Evolutionary conservation across 495 filamentous ascomycete genomes (phyloP).

Genomic region (Oleoguttula mirabilis): DNA sequence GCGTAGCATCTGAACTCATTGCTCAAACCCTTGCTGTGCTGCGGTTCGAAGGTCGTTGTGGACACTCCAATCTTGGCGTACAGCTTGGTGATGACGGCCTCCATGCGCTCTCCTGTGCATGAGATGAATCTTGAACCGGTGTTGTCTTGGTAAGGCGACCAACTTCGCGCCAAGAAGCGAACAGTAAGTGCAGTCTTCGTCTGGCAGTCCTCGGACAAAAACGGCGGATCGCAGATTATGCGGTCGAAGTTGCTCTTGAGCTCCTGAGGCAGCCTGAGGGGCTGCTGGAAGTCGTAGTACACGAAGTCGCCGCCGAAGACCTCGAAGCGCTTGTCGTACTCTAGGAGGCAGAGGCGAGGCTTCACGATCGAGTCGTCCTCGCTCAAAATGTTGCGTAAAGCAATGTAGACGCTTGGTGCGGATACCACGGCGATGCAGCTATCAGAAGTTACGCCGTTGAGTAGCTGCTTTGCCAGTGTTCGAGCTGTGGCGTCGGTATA

Average conservation of each 20-base stretch:
- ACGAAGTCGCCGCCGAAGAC: slow-evolving; percentile 56
- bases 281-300: slow-evolving; percentile 58
- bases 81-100: slow-evolving; percentile 24
- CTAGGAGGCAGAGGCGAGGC: slow-evolving; percentile 50
- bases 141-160: slow-evolving; percentile 11
- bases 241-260: slow-evolving; percentile 53
- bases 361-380: slow-evolving; percentile 5
- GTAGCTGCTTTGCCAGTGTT: slow-evolving; percentile 46
- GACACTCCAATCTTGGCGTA: slow-evolving; percentile 32
- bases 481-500: slow-evolving; percentile 60
- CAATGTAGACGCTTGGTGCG: slow-evolving; percentile 63
- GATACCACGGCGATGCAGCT: slow-evolving; percentile 54
- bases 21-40: slow-evolving; percentile 54
- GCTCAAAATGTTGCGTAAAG: slow-evolving; percentile 50
- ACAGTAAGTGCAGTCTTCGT: slow-evolving; percentile 68
- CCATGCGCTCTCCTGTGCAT: slow-evolving; percentile 34
- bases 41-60: slow-evolving; percentile 49
- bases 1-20: slow-evolving; percentile 73
- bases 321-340: slow-evolving; percentile 59
- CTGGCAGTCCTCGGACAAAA: slow-evolving; percentile 67
- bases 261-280: slow-evolving; percentile 45
- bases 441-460: slow-evolving; percentile 41
- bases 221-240: slow-evolving; percentile 66
- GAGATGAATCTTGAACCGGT: slow-evolving; percentile 23
- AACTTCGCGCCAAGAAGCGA: slow-evolving; percentile 49